phyloP scores from a whole-genome alignment of 345 rosid species.

The Psidium friedrichsthalianum region DNA sequence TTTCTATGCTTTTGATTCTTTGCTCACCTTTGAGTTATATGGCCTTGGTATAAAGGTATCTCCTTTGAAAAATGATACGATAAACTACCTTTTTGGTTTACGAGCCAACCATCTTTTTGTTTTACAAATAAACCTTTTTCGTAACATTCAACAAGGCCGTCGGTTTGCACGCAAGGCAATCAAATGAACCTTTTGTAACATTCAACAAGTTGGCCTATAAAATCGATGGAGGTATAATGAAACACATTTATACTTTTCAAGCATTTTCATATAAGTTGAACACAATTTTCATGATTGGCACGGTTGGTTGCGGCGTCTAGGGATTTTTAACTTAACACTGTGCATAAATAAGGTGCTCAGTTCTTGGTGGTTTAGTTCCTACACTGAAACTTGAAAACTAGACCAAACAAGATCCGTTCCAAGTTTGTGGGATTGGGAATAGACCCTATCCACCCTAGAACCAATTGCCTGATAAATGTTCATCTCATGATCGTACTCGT shows the following conservation, averaged over 20 bases:
- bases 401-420: accelerated
- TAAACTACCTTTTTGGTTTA: not conserved
- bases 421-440: not conserved
- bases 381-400: not conserved
- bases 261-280: not conserved
- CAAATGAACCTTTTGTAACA: not conserved
- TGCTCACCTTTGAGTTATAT: not conserved
- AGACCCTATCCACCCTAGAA: too few species aligned
- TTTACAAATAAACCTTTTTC: too few species aligned
- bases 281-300: not conserved
- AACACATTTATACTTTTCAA: not conserved
- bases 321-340: not conserved
- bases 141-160: too few species aligned
- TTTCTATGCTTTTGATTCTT: not conserved
- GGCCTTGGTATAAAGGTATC: not conserved
- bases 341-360: accelerated
- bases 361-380: accelerated
- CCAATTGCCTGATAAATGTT: not conserved
- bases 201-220: not conserved
- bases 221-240: not conserved
- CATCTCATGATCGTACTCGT: not conserved
- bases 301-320: accelerated
- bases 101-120: not conserved
- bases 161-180: not conserved
- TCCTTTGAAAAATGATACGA: accelerated